A percentile compares a stretch with the other conserved stretches of the same genome.
Conservation (phyloP, 176 grass and related monocot genomes). For the Eleusine indica region DNA sequence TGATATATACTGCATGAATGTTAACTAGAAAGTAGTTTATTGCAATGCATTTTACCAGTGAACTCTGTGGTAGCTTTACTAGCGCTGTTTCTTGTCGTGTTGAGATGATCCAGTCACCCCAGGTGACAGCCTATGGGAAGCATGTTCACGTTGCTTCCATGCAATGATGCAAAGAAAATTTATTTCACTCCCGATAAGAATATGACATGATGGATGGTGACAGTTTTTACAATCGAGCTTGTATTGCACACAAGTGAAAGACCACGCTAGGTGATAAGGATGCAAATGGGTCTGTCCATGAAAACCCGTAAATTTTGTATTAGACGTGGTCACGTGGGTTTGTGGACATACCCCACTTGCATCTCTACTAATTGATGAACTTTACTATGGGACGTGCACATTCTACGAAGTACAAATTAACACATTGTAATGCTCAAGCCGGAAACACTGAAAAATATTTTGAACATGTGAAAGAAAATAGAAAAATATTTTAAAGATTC, state of each 20-base stretch:
- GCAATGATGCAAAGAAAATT: neutral
- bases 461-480: too few relatives aligned
- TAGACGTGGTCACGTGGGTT: too few relatives aligned
- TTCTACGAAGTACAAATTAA: neutral
- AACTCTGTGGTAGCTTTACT: neutral
- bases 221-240: conserved; percentile 9
- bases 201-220: neutral
- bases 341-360: too few relatives aligned
- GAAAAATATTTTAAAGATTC: neutral
- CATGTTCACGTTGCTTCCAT: neutral
- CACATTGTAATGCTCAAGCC: too few relatives aligned
- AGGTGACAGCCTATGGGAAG: neutral
- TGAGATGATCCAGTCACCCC: neutral
- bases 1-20: conserved; percentile 12
- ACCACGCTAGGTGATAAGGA: too few relatives aligned
- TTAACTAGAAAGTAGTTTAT: conserved; percentile 1
- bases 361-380: neutral
- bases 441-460: too few relatives aligned
- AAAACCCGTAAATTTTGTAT: too few relatives aligned
- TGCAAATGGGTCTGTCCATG: too few relatives aligned
- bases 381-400: neutral
- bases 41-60: neutral
- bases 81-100: neutral
- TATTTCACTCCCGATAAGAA: neutral
- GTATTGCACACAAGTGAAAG: too few relatives aligned